Base-by-base conservation (phyloP, 2,329 filamentous ascomycete species). In the Clonostachys rosea region DNA sequence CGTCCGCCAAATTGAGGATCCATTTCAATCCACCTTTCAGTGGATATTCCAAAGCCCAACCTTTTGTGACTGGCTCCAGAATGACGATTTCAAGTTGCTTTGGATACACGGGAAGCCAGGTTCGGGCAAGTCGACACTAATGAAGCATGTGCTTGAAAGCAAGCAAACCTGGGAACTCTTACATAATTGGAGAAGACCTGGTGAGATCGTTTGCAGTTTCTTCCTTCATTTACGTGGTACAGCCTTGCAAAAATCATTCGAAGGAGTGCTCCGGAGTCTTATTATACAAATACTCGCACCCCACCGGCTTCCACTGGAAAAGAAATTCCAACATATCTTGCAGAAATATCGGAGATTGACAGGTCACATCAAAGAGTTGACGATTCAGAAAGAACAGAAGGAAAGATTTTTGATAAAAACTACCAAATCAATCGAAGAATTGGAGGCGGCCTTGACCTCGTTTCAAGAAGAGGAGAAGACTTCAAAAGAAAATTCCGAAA, bases 41-140 rank as follows among this genome's bases (percentile, higher is more conserved):
- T 39, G 36, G 36, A 18, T 39, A 14, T 39, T 39, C 36, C 14
- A 39, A n/a, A 39, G 1, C 36, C 14, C 36, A 39, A 18, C 14
- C 14, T 39, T 39, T 18, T n/a, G 14, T n/a, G 36, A 39, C 14
- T 39, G 36, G 36, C 36, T 39, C 36, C 36, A 39, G 17, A n/a
- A 39, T 18, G 36, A 18, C 40, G 20, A 14, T 14, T n/a, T n/a
- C 18, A 18, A 30, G 24, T 30, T 47, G 14, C 42, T 47, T 40
- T 47, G 45, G 45, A 56, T 56, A 42, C 54, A 52, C 34, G 54
- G 54, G 20, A 53, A 56, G 36, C 52, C 54, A 7, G 56, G 56
- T 6, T 57, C 54, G 4, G 70, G 70, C 5, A 73, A 73, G 50
- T 70, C 66, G 4, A 70, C 68, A 5, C 54, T 70, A 11, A 68